phyloP scores from a whole-genome alignment of 164 flowering plant genomes.

The Paratinospora sagittata region DNA sequence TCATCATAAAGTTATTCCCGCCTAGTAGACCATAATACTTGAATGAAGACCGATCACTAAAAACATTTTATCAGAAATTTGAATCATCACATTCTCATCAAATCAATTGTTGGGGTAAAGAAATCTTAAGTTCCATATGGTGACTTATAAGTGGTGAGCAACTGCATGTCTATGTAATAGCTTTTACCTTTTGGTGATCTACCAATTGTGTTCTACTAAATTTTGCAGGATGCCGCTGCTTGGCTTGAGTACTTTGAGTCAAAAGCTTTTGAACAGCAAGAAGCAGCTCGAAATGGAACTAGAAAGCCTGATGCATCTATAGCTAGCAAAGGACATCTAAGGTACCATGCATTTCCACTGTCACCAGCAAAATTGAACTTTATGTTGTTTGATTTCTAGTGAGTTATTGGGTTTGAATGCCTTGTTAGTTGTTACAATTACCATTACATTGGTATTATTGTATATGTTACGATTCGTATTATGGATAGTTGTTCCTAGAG shows the following conservation, averaged over 20 bases:
- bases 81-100: not conserved
- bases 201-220: not conserved
- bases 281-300: constrained; percentile 97
- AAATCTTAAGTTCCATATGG: not conserved
- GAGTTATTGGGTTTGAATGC: not conserved
- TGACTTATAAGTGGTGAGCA: not conserved
- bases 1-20: too few relatives aligned
- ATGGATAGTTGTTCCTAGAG: not conserved
- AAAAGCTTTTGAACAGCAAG: constrained; percentile 99
- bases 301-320: constrained; percentile 98
- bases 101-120: constrained; percentile 2
- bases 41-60: not conserved
- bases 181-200: not conserved
- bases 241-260: constrained; percentile 99
- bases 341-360: constrained; percentile 59
- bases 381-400: not conserved
- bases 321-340: constrained; percentile 97
- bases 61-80: not conserved
- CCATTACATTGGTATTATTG: too few relatives aligned
- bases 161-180: not conserved
- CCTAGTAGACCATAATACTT: too few relatives aligned
- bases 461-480: not conserved
- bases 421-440: not conserved
- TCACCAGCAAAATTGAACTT: not conserved
- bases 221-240: constrained; percentile 97